These are phyloP conservation scores for Chlorella sp. DNA, from an alignment of 139 green algal genomes.

Conservation along the genomic window DNA sequence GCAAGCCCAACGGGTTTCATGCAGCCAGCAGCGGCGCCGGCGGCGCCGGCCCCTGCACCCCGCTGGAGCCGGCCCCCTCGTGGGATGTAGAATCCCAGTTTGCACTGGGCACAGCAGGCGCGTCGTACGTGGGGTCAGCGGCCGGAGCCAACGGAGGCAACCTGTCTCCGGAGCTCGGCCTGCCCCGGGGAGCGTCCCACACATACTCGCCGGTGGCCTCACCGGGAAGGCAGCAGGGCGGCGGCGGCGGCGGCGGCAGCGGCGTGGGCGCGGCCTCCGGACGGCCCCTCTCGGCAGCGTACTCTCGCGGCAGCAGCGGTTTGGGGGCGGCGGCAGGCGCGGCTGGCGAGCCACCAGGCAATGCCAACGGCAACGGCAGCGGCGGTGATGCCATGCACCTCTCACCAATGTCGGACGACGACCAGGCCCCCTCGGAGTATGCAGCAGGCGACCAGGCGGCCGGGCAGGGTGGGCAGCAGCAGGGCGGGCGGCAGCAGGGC, in stretches of 20 bases:
- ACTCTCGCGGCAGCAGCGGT: neutral
- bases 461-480: neutral
- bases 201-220: constrained; percentile 17
- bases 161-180: neutral
- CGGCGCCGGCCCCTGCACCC: too few relatives aligned
- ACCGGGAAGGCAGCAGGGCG: neutral
- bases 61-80: neutral
- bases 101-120: neutral
- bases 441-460: neutral
- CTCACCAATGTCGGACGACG: constrained; percentile 25
- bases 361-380: neutral
- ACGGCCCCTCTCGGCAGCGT: constrained; percentile 4
- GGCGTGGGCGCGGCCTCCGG: neutral
- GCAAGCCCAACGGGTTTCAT: neutral
- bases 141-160: neutral
- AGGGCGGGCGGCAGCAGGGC: neutral
- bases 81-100: constrained; percentile 36
- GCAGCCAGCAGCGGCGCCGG: neutral
- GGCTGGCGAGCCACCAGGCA: neutral
- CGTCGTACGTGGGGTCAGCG: neutral
- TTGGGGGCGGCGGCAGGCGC: neutral
- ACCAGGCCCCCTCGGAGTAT: neutral
- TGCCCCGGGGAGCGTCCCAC: neutral
- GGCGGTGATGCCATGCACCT: neutral
- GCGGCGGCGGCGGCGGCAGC: neutral